These are phyloP conservation scores for Dipodascus albidus DNA, from an alignment of 805 yeast species.

Conservation along the genomic window DNA sequence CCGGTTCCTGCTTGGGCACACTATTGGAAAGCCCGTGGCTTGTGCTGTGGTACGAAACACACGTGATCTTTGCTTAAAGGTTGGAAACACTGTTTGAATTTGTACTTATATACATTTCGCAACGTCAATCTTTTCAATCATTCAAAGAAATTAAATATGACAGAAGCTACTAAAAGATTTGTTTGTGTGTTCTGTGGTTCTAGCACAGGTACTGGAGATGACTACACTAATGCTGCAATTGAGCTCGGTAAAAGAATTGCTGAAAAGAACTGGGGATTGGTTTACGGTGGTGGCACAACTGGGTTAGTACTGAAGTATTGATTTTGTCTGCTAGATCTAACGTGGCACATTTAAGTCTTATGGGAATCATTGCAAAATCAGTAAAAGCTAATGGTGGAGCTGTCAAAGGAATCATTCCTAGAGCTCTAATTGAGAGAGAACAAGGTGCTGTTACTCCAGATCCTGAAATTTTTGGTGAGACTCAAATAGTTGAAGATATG, in stretches of 20 bases:
- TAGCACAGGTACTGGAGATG: slow-evolving; percentile 48
- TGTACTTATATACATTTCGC: slow-evolving; percentile 9
- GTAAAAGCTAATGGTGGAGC: slow-evolving; percentile 16
- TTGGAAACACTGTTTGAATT: neutral
- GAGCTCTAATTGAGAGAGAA: slow-evolving; percentile 65
- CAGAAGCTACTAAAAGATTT: slow-evolving; percentile 22
- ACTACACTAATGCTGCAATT: slow-evolving; percentile 42
- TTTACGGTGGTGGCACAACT: slow-evolving; percentile 81
- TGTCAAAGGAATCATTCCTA: slow-evolving; percentile 83
- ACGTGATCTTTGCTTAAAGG: neutral
- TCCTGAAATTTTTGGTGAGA: slow-evolving; percentile 52
- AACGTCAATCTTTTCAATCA: neutral
- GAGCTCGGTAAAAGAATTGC: slow-evolving; percentile 51
- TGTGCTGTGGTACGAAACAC: neutral
- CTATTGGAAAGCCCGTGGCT: too few relatives aligned
- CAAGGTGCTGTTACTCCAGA: slow-evolving; percentile 42
- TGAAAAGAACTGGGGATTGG: slow-evolving; percentile 53
- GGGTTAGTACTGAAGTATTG: slow-evolving; percentile 6
- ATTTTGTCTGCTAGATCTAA: neutral
- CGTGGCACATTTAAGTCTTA: slow-evolving; percentile 10
- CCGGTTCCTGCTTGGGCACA: too few relatives aligned
- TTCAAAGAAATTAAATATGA: neutral
- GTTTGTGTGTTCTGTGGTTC: slow-evolving; percentile 87
- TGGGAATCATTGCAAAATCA: slow-evolving; percentile 18
- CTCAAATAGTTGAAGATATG: slow-evolving; percentile 79